Percentiles rank a stretch among this genome's conserved stretches.
These are phyloP conservation scores for Pythium plurisporium DNA, from an alignment of 352 stramenopile species.

Conservation along the genomic window DNA sequence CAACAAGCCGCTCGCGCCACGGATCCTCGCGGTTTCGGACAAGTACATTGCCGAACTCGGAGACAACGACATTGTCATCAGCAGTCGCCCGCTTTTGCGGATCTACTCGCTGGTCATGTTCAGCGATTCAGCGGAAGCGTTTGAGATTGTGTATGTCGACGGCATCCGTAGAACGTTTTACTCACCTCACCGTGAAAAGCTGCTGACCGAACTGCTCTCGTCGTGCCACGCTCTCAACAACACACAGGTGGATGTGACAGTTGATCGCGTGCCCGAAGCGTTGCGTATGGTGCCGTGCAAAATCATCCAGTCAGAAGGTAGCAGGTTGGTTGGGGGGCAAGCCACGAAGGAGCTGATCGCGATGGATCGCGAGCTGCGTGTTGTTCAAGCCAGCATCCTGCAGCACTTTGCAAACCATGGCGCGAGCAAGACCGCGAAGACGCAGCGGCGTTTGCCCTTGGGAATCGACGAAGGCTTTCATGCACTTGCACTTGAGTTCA, in stretches of 20 bases:
- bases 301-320: constrained; percentile 65
- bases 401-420: constrained; percentile 54
- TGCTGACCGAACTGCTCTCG: constrained; percentile 66
- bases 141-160: constrained; percentile 75
- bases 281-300: constrained; percentile 72
- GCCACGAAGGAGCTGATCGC: constrained; percentile 34
- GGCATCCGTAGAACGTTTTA: constrained; percentile 68
- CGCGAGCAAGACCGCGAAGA: constrained; percentile 54
- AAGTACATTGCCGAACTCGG: constrained; percentile 63
- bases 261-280: constrained; percentile 39
- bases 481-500: constrained; percentile 65
- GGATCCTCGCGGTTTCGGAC: constrained; percentile 61
- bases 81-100: constrained; percentile 58
- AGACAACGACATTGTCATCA: constrained; percentile 52
- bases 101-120: constrained; percentile 73
- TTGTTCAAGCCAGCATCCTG: constrained; percentile 60
- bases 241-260: constrained; percentile 57
- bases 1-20: constrained; percentile 31
- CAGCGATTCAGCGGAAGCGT: constrained; percentile 51
- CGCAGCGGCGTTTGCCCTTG: constrained; percentile 55
- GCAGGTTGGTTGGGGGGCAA: constrained; percentile 30
- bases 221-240: constrained; percentile 77
- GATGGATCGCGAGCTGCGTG: constrained; percentile 65
- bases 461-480: constrained; percentile 77
- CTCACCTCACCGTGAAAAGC: constrained; percentile 61